These are phyloP conservation scores for Colletotrichum echinochloae DNA, from an alignment of 2,329 filamentous ascomycete genomes.

Conservation along the genomic window DNA sequence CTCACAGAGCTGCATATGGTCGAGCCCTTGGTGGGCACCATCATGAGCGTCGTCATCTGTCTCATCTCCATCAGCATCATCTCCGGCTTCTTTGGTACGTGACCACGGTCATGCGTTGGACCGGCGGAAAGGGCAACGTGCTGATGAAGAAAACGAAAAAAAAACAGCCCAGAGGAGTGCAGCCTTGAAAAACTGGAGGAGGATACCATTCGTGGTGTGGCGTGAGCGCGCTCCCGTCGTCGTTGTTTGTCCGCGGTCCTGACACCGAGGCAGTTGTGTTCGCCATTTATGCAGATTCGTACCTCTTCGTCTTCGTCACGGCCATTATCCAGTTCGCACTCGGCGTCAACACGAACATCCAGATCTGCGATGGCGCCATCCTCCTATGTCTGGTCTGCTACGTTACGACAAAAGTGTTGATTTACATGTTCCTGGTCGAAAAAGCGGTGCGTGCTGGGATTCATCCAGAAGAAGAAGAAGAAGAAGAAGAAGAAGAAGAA, in stretches of 20 bases:
- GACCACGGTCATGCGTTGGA: not conserved
- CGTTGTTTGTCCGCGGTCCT: not conserved
- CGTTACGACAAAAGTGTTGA: conserved; percentile 72
- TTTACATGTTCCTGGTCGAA: conserved; percentile 75
- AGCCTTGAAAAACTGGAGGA: conserved; percentile 54
- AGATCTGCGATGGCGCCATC: conserved; percentile 68
- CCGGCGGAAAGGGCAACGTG: not conserved
- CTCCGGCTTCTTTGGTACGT: conserved; percentile 53
- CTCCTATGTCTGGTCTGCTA: conserved; percentile 72
- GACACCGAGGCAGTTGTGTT: conserved; percentile 62
- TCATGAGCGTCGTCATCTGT: conserved; percentile 52
- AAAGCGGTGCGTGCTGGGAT: conserved; percentile 62
- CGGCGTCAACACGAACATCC: conserved; percentile 63
- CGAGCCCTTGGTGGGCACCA: conserved; percentile 51
- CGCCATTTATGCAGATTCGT: conserved; percentile 70
- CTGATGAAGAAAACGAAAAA: conserved; percentile 37
- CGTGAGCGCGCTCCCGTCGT: conserved; percentile 47
- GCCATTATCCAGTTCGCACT: conserved; percentile 68
- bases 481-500: too few relatives aligned
- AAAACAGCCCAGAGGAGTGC: conserved; percentile 52
- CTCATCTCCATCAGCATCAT: conserved; percentile 51
- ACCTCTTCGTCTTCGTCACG: conserved; percentile 68
- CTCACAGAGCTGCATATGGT: conserved; percentile 23
- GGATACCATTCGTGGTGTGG: conserved; percentile 58
- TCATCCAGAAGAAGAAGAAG: too few relatives aligned